Evolutionary conservation across 169 alveolate species (phyloP).

Genomic region (Plasmodium fragile): DNA sequence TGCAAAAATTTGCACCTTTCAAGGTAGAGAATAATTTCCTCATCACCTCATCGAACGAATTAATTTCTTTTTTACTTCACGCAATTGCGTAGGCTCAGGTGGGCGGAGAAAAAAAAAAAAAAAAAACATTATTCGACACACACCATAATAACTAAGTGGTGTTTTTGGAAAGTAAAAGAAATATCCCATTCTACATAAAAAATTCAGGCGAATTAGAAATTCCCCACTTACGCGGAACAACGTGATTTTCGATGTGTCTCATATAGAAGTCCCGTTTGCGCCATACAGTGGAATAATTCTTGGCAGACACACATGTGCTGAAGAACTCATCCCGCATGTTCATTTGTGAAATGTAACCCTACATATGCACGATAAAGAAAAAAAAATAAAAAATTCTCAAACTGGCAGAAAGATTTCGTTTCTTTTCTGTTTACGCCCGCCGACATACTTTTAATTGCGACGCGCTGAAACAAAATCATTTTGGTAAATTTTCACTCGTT

Average conservation of each 20-base stretch:
- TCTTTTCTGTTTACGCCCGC: neutral
- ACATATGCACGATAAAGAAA: neutral
- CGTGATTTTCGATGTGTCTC: neutral
- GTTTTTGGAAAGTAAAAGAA: neutral
- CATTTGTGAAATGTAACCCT: neutral
- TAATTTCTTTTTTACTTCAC: no score
- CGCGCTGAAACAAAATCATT: neutral
- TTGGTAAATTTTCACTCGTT: neutral
- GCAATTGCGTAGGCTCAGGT: neutral
- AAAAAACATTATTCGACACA: neutral
- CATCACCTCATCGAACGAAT: neutral
- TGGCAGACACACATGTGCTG: neutral
- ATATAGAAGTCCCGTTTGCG: neutral
- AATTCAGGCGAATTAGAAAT: neutral
- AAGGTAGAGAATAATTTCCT: neutral
- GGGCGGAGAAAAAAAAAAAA: neutral
- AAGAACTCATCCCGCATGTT: neutral
- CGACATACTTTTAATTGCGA: neutral
- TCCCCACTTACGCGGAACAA: neutral
- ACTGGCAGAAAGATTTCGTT: neutral
- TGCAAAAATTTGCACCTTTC: neutral
- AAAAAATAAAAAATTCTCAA: neutral
- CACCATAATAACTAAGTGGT: neutral
- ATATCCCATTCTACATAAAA: neutral
- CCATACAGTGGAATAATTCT: neutral